These are phyloP conservation scores for Spathaspora hagerdaliae DNA, from an alignment of 805 yeast species.

Conservation along the genomic window DNA sequence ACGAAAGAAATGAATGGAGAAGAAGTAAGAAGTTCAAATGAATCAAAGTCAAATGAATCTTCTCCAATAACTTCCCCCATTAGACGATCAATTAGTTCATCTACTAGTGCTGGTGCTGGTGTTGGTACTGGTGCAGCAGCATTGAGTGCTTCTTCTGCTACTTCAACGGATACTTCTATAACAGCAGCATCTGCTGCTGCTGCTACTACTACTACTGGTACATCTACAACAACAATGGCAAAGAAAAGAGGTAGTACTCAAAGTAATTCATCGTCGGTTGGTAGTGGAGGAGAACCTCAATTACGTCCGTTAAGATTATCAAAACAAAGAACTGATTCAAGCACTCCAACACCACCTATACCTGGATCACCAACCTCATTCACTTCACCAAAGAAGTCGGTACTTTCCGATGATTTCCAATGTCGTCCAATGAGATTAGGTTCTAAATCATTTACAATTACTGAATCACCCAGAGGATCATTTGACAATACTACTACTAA, in stretches of 20 bases:
- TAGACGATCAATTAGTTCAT: no score
- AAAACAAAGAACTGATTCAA: slow-evolving; percentile 15
- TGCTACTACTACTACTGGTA: neutral
- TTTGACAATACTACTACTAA: neutral
- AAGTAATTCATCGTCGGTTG: neutral
- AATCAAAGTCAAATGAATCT: no score
- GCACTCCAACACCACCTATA: neutral
- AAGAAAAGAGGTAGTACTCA: neutral
- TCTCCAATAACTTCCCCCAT: no score
- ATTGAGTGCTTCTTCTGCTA: no score
- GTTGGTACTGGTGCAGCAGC: neutral
- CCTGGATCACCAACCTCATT: neutral
- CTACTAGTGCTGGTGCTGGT: neutral
- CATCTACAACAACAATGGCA: neutral
- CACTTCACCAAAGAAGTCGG: neutral
- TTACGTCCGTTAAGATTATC: slow-evolving; percentile 26
- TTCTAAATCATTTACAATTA: neutral
- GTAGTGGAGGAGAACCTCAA: neutral
- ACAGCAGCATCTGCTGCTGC: neutral
- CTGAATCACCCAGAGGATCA: neutral
- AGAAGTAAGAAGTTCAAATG: no score
- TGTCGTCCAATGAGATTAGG: slow-evolving; percentile 35
- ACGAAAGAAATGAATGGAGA: no score
- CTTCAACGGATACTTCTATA: neutral
- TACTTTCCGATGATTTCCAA: slow-evolving; percentile 26